Percentiles rank a stretch among this genome's conserved stretches.
Conservation (phyloP, 176 grass and related monocot genomes). For the Eragrostis nindensis region DNA sequence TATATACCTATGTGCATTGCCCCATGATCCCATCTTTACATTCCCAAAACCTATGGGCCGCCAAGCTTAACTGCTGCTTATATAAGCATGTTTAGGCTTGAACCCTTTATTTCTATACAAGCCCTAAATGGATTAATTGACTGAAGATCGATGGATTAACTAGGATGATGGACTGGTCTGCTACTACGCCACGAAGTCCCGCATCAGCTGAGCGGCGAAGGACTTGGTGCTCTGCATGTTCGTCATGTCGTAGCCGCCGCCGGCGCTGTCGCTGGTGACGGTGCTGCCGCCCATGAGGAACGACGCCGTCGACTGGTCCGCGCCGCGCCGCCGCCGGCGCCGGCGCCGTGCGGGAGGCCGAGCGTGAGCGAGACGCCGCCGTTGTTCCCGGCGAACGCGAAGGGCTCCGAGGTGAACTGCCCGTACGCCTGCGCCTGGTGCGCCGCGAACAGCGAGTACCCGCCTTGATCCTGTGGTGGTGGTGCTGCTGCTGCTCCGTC, state of each 20-base stretch:
- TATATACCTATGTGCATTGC: conserved; percentile 51
- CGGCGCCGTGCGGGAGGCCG: conserved; percentile 74
- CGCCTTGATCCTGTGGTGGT: conserved; percentile 8
- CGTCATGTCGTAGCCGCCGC: conserved; percentile 63
- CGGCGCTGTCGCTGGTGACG: conserved; percentile 43
- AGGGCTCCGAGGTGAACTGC: conserved; percentile 71
- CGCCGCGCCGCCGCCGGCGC: not conserved
- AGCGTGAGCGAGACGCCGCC: conserved; percentile 87
- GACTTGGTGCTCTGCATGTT: conserved; percentile 78
- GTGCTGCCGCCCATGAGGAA: conserved; percentile 60
- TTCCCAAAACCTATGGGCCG: conserved; percentile 53
- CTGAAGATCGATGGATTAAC: conserved; percentile 21
- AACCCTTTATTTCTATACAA: conserved; percentile 68
- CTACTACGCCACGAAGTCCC: conserved; percentile 70
- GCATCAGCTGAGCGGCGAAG: conserved; percentile 89
- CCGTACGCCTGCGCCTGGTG: conserved; percentile 42
- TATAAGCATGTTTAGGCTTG: conserved; percentile 38
- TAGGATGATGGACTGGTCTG: not conserved
- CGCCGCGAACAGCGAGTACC: conserved; percentile 57
- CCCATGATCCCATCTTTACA: conserved; percentile 66
- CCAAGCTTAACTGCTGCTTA: conserved; percentile 36
- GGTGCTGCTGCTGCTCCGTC: conserved; percentile 39
- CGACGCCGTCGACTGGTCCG: conserved; percentile 60
- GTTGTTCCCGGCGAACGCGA: conserved; percentile 75
- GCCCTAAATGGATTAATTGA: conserved; percentile 52